Conservation (phyloP, 2,329 filamentous ascomycete species). For the Calonectria fujianensis region DNA sequence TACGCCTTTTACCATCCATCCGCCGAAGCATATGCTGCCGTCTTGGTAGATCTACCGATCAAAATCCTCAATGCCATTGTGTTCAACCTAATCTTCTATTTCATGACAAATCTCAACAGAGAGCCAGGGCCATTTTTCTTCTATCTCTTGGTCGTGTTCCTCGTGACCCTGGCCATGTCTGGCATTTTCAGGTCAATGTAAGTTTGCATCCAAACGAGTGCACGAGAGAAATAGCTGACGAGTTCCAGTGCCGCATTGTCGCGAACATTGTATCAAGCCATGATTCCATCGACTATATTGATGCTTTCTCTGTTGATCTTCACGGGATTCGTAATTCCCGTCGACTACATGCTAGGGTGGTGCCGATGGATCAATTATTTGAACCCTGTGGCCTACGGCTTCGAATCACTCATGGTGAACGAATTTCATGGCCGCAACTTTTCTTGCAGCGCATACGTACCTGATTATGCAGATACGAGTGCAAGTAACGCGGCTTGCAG, state of each 20-base stretch:
- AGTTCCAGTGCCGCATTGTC: background rate
- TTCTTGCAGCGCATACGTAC: conserved; percentile 41
- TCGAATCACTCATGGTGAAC: conserved; percentile 79
- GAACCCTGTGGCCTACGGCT: conserved; percentile 78
- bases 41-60: conserved; percentile 64
- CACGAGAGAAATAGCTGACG: background rate
- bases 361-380: conserved; percentile 80
- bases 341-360: conserved; percentile 75
- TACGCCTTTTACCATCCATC: conserved; percentile 61
- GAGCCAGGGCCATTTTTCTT: conserved; percentile 67
- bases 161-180: conserved; percentile 76
- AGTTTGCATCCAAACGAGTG: conserved; percentile 29
- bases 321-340: conserved; percentile 69
- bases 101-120: conserved; percentile 66
- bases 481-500: conserved; percentile 29
- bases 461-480: conserved; percentile 28
- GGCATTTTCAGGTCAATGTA: conserved; percentile 72
- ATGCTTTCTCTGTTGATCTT: conserved; percentile 54
- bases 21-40: conserved; percentile 56
- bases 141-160: conserved; percentile 66
- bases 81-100: conserved; percentile 67
- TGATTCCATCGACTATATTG: conserved; percentile 62
- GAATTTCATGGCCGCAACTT: conserved; percentile 69
- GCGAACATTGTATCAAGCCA: conserved; percentile 54
- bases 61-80: conserved; percentile 61